phyloP scores from a whole-genome alignment of 2,329 filamentous ascomycete species.

The Alternaria sp. region DNA sequence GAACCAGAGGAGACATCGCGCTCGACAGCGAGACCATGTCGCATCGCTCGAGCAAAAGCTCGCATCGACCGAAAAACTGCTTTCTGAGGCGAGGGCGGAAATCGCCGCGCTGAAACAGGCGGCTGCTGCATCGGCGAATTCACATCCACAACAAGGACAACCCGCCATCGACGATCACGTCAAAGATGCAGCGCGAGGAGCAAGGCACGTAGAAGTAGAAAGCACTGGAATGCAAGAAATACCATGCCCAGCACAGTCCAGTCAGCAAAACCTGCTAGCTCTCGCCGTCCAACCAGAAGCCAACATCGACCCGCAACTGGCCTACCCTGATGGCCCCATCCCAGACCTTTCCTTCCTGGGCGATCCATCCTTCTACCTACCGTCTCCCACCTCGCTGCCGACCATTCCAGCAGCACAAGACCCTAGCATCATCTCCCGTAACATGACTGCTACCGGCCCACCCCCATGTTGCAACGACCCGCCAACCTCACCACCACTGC shows the following conservation, averaged over 20 bases:
- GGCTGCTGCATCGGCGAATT: slow-evolving; percentile 15
- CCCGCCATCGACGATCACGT: not conserved
- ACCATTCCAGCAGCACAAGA: not conserved
- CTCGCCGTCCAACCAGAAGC: slow-evolving; percentile 8
- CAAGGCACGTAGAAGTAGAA: not conserved
- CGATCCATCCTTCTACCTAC: slow-evolving; percentile 2
- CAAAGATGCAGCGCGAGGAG: not conserved
- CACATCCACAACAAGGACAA: slow-evolving; percentile 9
- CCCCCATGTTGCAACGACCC: slow-evolving; percentile 41
- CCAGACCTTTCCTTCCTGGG: slow-evolving; percentile 25
- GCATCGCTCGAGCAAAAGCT: slow-evolving; percentile 51
- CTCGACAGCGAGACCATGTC: slow-evolving; percentile 55
- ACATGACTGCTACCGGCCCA: slow-evolving; percentile 18
- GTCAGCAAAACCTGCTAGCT: slow-evolving; percentile 7
- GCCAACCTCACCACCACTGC: slow-evolving; percentile 1
- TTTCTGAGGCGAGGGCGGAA: slow-evolving; percentile 39
- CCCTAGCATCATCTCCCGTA: not conserved
- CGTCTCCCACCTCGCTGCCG: not conserved
- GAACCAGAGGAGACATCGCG: slow-evolving; percentile 62
- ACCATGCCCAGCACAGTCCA: not conserved
- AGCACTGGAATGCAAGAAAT: not conserved
- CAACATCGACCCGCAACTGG: slow-evolving; percentile 13
- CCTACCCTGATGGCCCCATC: slow-evolving; percentile 17
- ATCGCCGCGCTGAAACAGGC: slow-evolving; percentile 36
- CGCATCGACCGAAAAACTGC: slow-evolving; percentile 38